Evolutionary conservation across 768 basidiomycete species (phyloP).

Genomic region (Tephrocybe sp.): DNA sequence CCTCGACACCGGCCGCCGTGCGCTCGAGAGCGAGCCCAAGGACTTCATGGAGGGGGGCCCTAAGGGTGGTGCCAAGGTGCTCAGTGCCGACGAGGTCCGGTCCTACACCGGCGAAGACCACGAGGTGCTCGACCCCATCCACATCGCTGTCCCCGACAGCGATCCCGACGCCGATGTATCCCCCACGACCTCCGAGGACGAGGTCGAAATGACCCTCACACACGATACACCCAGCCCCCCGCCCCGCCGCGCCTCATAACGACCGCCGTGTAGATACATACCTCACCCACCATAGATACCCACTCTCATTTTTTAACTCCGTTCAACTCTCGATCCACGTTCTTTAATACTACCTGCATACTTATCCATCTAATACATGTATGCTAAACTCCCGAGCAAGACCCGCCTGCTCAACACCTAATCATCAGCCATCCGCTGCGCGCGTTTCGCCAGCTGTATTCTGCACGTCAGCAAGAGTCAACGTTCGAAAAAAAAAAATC

Average conservation of each 20-base stretch:
- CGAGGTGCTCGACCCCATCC: conserved; percentile 26
- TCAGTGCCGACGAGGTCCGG: conserved; percentile 71
- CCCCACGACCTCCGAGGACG: conserved; percentile 33
- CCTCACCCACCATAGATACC: background rate
- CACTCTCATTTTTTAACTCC: too few species aligned
- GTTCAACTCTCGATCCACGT: too few species aligned
- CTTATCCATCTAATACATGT: too few species aligned
- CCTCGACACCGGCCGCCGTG: conserved; percentile 54
- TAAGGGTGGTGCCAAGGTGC: conserved; percentile 60
- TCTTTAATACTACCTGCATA: too few species aligned
- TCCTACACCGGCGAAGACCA: conserved; percentile 48
- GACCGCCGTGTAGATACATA: conserved; percentile 12
- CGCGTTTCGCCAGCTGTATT: conserved; percentile 73
- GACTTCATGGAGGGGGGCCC: too few species aligned
- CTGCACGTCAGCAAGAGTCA: conserved; percentile 6
- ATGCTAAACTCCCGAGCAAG: background rate
- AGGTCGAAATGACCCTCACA: conserved; percentile 39
- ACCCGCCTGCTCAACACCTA: too few species aligned
- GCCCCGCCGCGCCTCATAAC: conserved; percentile 37
- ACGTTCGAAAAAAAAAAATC: conserved; percentile 3
- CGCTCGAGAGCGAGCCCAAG: conserved; percentile 56
- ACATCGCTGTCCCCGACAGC: conserved; percentile 19
- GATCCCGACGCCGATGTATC: conserved; percentile 8
- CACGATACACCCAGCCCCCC: conserved; percentile 28
- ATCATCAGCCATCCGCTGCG: conserved; percentile 56